Percentiles rank a stretch among this genome's conserved stretches.
phyloP scores from a whole-genome alignment of 2,329 filamentous ascomycete species.

The Beauveria scarabaeidicola region DNA sequence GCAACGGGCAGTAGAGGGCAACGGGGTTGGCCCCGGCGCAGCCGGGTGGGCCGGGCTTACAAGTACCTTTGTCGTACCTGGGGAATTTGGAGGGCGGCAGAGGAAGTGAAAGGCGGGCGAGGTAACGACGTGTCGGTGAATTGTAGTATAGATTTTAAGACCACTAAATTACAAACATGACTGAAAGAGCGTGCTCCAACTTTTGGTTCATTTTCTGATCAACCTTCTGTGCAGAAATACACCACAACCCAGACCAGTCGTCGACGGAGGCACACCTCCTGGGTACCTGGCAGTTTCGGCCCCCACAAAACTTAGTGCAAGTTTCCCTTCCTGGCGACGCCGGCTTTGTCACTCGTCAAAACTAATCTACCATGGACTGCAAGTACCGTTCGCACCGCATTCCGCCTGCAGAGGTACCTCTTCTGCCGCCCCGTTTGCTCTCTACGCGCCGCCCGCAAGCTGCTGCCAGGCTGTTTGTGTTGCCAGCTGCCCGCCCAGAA shows the following conservation, averaged over 20 bases:
- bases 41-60: conserved; percentile 7
- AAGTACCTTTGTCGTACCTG: conserved; percentile 2
- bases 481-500: background rate
- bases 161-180: fast-evolving
- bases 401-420: background rate
- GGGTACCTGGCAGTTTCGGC: conserved; percentile 4
- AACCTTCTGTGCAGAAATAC: background rate
- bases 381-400: background rate
- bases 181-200: too few species aligned
- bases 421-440: background rate
- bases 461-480: background rate
- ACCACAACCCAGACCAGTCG: background rate
- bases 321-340: conserved; percentile 8
- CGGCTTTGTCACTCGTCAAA: conserved; percentile 2
- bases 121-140: background rate
- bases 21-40: conserved; percentile 6
- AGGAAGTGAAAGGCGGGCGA: background rate
- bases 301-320: conserved; percentile 4
- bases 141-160: background rate
- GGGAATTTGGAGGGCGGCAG: background rate
- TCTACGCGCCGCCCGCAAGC: background rate
- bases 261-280: background rate
- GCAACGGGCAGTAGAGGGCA: conserved; percentile 3
- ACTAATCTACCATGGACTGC: background rate
- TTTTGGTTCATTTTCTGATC: background rate